Evolutionary conservation across 1,139 yeast species (phyloP).

Genomic region (Hemisphaericaspora lyxosophila): DNA sequence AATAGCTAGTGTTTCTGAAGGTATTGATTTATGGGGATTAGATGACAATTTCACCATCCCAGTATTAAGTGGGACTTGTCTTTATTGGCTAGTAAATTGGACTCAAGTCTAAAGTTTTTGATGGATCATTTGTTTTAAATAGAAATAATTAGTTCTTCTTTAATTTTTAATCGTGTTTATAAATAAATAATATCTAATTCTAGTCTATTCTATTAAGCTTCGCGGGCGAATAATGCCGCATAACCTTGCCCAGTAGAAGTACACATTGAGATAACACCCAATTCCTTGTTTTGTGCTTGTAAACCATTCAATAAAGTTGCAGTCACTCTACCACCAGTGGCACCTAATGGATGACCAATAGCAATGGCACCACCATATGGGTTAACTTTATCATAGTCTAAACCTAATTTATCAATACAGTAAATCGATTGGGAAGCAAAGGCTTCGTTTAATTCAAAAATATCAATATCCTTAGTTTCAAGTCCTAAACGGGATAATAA

Average conservation of each 20-base stretch:
- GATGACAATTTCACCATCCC: constrained; percentile 97
- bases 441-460: constrained; percentile 43
- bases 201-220: constrained; percentile 13
- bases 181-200: constrained; percentile 1
- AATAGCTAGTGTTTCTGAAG: constrained; percentile 84
- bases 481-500: constrained; percentile 27
- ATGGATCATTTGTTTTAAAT: neutral
- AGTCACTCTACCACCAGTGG: constrained; percentile 38
- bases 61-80: constrained; percentile 67
- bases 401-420: constrained; percentile 30
- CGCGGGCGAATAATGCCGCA: constrained; percentile 37
- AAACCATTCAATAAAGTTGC: constrained; percentile 37
- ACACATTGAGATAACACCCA: constrained; percentile 44
- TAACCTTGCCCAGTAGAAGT: constrained; percentile 46
- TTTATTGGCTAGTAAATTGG: constrained; percentile 44
- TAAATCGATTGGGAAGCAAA: constrained; percentile 42
- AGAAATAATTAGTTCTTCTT: constrained; percentile 1
- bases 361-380: constrained; percentile 47
- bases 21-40: constrained; percentile 66
- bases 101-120: constrained; percentile 15
- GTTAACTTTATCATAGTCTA: constrained; percentile 33
- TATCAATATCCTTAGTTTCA: constrained; percentile 29
- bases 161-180: neutral
- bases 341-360: constrained; percentile 44
- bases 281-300: constrained; percentile 25